Base-by-base conservation (phyloP, 345 rosid species). In the Excoecaria agallocha region DNA sequence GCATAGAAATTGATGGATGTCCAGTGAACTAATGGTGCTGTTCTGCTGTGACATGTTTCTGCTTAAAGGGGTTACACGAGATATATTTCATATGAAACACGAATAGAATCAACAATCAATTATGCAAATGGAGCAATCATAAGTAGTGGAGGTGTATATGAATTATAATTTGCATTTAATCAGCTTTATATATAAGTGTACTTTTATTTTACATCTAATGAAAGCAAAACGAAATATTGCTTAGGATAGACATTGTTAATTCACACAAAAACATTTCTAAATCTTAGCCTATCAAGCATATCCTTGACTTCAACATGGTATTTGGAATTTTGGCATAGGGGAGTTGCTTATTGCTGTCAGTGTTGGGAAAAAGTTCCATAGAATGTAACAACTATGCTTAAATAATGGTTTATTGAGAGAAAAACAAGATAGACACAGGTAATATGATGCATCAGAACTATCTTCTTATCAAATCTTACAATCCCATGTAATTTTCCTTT, bases 1-100 rank as follows among this genome's bases (percentile, higher is more conserved):
- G 94, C 62, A 86, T 89, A 49, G 19, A 52, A 5, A 81, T 85
- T 39, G 86, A 86, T 43, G 89, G 86, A 63, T 92, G 94, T 77
- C 93, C 96, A 24, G 88, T 74, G 46, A 78, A 65, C 48, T 89
- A 76, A 80, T 55, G 49, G 43, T 10, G 48, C 65, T 55, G 54
- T 20, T 49, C 25, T 60, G 74, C 37, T 50, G 8, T 11, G 35
- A 6, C 68, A 59, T 12, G 12, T 54, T 63, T 69, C 73, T 70
- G 52, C 25, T 46, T 30, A 54, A 39, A 43, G 72, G 19, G 51
- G 72, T 51, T 51, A 63, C 55, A 62, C 72, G 20, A 65, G 49
- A 73, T 58, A 62, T 71, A 68, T 30, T 69, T 20, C 25, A 77
- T 51, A 17, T 8, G 22, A 49, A 5, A 60, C 38, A 65, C 0